Percentiles rank a stretch among this genome's conserved stretches.
phyloP scores from a whole-genome alignment of 192 early-diverging fungal genomes.

The Geranomyces variabilis region DNA sequence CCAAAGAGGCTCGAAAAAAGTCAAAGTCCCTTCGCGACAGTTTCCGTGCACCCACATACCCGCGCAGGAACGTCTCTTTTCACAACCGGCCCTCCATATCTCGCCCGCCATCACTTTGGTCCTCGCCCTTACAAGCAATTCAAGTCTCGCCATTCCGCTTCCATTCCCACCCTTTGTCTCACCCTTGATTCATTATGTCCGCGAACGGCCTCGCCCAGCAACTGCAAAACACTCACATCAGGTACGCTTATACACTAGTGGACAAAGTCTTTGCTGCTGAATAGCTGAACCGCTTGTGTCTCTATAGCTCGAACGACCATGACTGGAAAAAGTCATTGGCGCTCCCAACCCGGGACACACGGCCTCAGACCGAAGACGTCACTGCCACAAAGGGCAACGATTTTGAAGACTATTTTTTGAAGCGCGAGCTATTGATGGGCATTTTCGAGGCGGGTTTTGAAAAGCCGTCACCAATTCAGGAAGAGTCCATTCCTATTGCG shows the following conservation, averaged over 20 bases:
- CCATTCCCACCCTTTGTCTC: background rate
- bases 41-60: too few species aligned
- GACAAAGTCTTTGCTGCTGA: background rate
- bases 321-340: constrained; percentile 55
- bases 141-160: background rate
- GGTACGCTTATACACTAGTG: constrained; percentile 16
- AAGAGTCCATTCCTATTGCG: constrained; percentile 98
- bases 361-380: constrained; percentile 97
- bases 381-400: constrained; percentile 98
- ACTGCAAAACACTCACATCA: constrained; percentile 51
- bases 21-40: too few species aligned
- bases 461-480: constrained; percentile 96
- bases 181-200: constrained; percentile 15
- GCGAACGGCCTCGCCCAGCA: constrained; percentile 40
- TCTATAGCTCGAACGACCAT: constrained; percentile 17
- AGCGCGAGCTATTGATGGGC: constrained; percentile 96
- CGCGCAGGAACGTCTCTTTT: too few species aligned
- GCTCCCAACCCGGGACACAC: constrained; percentile 81
- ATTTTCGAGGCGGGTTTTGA: constrained; percentile 99
- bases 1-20: too few species aligned
- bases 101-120: too few species aligned
- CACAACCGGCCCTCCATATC: too few species aligned
- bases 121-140: too few species aligned
- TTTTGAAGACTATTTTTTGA: constrained; percentile 98
- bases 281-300: background rate